Percentiles rank a stretch among this genome's conserved stretches.
These are phyloP conservation scores for Xylaria sp. DNA, from an alignment of 2,329 filamentous ascomycete species.

Conservation along the genomic window DNA sequence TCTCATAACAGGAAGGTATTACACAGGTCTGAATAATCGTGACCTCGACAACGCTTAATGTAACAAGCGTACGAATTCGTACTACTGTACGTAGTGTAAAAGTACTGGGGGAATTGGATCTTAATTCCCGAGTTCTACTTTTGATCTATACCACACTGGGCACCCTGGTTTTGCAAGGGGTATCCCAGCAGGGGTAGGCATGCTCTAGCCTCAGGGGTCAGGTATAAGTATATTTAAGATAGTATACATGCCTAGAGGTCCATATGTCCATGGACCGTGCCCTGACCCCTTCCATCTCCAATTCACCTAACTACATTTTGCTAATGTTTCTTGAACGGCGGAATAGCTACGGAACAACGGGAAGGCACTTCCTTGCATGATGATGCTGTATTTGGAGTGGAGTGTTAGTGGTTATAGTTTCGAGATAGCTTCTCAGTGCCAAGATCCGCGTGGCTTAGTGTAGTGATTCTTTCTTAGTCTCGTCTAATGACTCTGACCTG, in stretches of 20 bases:
- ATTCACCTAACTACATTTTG: slow-evolving; percentile 12
- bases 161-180: slow-evolving; percentile 28
- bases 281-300: slow-evolving; percentile 20
- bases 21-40: neutral
- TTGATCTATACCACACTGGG: slow-evolving; percentile 5
- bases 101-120: neutral
- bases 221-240: slow-evolving; percentile 15
- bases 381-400: slow-evolving; percentile 11
- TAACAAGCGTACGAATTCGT: too few relatives aligned
- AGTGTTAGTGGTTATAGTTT: slow-evolving; percentile 27
- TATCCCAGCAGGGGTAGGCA: slow-evolving; percentile 22
- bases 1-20: neutral
- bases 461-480: slow-evolving; percentile 23
- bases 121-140: slow-evolving; percentile 25
- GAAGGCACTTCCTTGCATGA: slow-evolving; percentile 1
- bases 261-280: slow-evolving; percentile 15
- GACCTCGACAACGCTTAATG: neutral
- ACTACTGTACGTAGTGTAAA: too few relatives aligned
- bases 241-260: slow-evolving; percentile 7
- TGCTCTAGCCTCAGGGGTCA: slow-evolving; percentile 24
- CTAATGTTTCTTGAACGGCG: slow-evolving; percentile 19
- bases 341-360: slow-evolving; percentile 14
- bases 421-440: slow-evolving; percentile 24
- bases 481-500: slow-evolving; percentile 16
- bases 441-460: slow-evolving; percentile 27